A percentile compares a stretch with the other conserved stretches of the same genome.
Conservation (phyloP, 2,329 filamentous ascomycete genomes). For the Pseudogymnoascus pannorum region DNA sequence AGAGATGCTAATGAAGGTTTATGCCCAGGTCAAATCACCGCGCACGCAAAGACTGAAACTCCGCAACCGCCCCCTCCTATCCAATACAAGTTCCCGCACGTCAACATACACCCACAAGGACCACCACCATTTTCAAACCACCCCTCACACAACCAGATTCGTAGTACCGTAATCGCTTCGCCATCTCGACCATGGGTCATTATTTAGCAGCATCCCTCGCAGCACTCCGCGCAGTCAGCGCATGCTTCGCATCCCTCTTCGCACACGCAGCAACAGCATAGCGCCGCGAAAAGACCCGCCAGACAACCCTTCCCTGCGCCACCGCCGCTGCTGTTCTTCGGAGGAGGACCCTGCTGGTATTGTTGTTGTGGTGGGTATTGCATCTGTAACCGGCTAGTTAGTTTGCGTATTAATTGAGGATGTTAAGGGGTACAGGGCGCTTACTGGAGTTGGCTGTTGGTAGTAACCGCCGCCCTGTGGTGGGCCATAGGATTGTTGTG, state of each 20-base stretch:
- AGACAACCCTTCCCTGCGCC: constrained; percentile 37
- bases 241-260: constrained; percentile 46
- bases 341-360: constrained; percentile 39
- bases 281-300: constrained; percentile 38
- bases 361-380: constrained; percentile 37
- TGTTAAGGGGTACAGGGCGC: not conserved
- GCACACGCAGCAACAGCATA: constrained; percentile 45
- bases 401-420: not conserved
- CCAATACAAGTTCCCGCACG: not conserved
- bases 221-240: constrained; percentile 34
- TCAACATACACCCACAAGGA: not conserved
- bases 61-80: not conserved
- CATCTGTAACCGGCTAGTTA: constrained; percentile 32
- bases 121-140: not conserved
- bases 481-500: constrained; percentile 15
- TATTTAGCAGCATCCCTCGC: constrained; percentile 24
- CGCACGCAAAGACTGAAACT: not conserved
- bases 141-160: not conserved
- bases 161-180: not conserved
- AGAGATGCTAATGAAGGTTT: not conserved
- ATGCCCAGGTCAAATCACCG: not conserved
- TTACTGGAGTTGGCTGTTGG: constrained; percentile 16
- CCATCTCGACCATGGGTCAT: not conserved
- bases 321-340: constrained; percentile 29
- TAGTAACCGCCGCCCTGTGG: constrained; percentile 15